Conservation (phyloP, 2,329 filamentous ascomycete genomes). For the Macrophomina phaseolina region DNA sequence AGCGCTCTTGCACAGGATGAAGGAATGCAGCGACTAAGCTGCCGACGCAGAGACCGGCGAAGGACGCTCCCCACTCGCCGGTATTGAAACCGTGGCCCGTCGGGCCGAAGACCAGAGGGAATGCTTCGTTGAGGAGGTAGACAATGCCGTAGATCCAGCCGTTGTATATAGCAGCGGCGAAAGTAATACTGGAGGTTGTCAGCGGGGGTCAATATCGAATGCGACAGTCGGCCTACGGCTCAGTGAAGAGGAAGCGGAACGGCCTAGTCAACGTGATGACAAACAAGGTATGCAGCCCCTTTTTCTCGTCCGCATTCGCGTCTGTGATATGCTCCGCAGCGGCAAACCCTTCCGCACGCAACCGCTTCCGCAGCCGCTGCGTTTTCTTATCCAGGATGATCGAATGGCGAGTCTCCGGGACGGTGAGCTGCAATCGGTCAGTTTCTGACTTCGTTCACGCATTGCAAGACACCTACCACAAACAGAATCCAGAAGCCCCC, state of each 20-base stretch:
- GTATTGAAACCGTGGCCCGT: slow-evolving; percentile 31
- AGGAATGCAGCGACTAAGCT: slow-evolving; percentile 30
- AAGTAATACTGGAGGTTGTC: slow-evolving; percentile 26
- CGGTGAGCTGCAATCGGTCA: slow-evolving; percentile 30
- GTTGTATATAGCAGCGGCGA: slow-evolving; percentile 30
- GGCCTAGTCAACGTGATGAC: slow-evolving; percentile 31
- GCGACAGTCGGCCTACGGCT: slow-evolving; percentile 22
- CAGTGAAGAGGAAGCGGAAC: slow-evolving; percentile 32
- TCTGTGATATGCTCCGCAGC: slow-evolving; percentile 20
- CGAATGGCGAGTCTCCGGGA: slow-evolving; percentile 39
- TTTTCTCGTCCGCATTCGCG: slow-evolving; percentile 24
- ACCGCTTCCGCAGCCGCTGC: slow-evolving; percentile 37
- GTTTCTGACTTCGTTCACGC: slow-evolving; percentile 25
- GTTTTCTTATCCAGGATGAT: slow-evolving; percentile 53
- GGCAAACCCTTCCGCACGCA: slow-evolving; percentile 51
- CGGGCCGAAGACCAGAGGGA: slow-evolving; percentile 31
- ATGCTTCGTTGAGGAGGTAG: slow-evolving; percentile 32
- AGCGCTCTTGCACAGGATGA: slow-evolving; percentile 32
- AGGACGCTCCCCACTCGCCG: slow-evolving; percentile 32
- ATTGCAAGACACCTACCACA: not conserved
- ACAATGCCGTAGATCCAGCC: slow-evolving; percentile 32
- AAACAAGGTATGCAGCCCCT: slow-evolving; percentile 28
- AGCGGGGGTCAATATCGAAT: too few species aligned
- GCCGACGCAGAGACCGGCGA: slow-evolving; percentile 35
- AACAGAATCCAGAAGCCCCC: slow-evolving; percentile 38